phyloP scores from a whole-genome alignment of 805 yeast species.

The Torulaspora gathmanii region DNA sequence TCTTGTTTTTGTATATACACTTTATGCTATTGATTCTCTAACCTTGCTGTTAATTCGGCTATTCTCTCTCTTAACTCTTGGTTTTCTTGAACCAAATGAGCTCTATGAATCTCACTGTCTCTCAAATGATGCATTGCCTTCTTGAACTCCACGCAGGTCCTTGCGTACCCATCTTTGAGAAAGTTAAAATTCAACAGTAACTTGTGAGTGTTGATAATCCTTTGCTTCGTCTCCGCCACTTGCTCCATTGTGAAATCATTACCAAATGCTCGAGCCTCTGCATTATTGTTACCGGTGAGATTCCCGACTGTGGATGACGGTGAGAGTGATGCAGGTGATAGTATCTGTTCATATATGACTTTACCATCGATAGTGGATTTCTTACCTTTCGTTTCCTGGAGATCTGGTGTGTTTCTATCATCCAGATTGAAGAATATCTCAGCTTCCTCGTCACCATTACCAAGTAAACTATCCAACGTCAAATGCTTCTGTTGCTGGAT shows the following conservation, averaged over 20 bases:
- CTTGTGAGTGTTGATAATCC: constrained; percentile 35
- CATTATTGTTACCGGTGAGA: constrained; percentile 2
- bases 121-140: constrained; percentile 33
- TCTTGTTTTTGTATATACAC: background rate
- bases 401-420: constrained; percentile 6
- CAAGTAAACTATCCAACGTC: constrained; percentile 24
- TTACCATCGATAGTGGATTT: constrained; percentile 5
- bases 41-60: constrained; percentile 1
- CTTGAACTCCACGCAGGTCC: constrained; percentile 34
- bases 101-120: constrained; percentile 38
- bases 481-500: constrained; percentile 19
- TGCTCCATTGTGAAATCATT: constrained; percentile 33
- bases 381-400: constrained; percentile 2
- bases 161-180: constrained; percentile 34
- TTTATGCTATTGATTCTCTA: constrained; percentile 3
- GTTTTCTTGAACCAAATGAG: constrained; percentile 37
- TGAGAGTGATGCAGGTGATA: constrained; percentile 38
- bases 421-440: constrained; percentile 16
- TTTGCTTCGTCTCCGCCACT: constrained; percentile 31
- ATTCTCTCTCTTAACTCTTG: constrained; percentile 25
- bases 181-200: constrained; percentile 32
- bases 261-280: constrained; percentile 19
- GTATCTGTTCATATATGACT: constrained; percentile 18
- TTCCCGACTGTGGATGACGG: constrained; percentile 30
- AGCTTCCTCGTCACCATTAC: constrained; percentile 8